These are phyloP conservation scores for Plicaturopsis crispa DNA, from an alignment of 768 basidiomycete species.

Conservation along the genomic window DNA sequence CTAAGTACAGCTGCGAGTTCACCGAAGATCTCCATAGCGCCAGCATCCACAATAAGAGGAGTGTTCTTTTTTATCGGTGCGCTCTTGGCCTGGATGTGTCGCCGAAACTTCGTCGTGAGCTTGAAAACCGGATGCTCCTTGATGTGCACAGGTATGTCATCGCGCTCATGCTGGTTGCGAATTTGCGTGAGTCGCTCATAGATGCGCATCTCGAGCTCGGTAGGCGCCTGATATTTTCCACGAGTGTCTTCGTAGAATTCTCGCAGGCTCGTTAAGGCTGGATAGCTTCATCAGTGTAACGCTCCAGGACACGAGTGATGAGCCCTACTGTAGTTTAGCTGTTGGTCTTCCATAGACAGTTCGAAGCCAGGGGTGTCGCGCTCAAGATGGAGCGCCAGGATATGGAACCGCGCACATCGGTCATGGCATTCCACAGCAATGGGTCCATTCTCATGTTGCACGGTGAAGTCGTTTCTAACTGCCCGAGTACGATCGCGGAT, in stretches of 20 bases:
- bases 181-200: constrained; percentile 93
- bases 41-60: constrained; percentile 49
- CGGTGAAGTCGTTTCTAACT: constrained; percentile 89
- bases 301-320: constrained; percentile 2
- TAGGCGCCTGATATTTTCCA: constrained; percentile 58
- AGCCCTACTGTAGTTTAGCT: constrained; percentile 81
- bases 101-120: constrained; percentile 73
- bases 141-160: constrained; percentile 62
- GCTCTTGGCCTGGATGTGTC: constrained; percentile 74
- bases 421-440: constrained; percentile 87
- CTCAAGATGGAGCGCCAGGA: constrained; percentile 58
- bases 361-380: constrained; percentile 53
- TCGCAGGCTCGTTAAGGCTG: constrained; percentile 87
- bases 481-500: constrained; percentile 88
- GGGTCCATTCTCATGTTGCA: constrained; percentile 76
- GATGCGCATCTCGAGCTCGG: constrained; percentile 92
- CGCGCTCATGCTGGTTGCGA: constrained; percentile 74
- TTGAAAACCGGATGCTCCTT: constrained; percentile 70
- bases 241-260: constrained; percentile 89
- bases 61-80: constrained; percentile 68
- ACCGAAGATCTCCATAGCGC: constrained; percentile 63
- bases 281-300: not conserved
- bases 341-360: constrained; percentile 73
- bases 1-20: constrained; percentile 55
- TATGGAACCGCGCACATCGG: constrained; percentile 90